Conservation (phyloP, 805 yeast genomes). For the Candida maltosa region DNA sequence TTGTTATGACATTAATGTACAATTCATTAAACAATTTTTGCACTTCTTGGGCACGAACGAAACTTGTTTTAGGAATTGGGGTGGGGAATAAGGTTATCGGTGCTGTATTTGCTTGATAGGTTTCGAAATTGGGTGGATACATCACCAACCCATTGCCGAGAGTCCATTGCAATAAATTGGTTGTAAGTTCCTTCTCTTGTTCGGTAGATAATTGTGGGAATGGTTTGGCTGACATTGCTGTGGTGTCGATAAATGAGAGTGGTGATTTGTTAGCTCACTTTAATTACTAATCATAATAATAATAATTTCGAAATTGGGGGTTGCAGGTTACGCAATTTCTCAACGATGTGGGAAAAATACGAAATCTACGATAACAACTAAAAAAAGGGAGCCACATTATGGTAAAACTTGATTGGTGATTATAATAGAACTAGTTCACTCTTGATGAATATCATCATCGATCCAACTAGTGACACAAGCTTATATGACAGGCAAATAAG, state of each 20-base stretch:
- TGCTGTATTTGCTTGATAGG: conserved; percentile 54
- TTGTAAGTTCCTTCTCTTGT: conserved; percentile 32
- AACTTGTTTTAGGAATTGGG: conserved; percentile 71
- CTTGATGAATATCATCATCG: no score
- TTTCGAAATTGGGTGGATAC: conserved; percentile 59
- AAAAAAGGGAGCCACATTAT: no score
- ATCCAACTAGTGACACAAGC: no score
- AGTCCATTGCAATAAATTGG: conserved; percentile 67
- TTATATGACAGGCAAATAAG: no score
- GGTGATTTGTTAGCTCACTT: background rate
- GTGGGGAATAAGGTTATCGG: conserved; percentile 92
- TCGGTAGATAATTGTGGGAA: conserved; percentile 29
- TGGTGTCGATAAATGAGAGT: background rate
- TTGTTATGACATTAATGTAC: conserved; percentile 65
- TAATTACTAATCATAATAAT: no score
- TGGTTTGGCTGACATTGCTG: conserved; percentile 15
- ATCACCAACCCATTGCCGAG: conserved; percentile 78
- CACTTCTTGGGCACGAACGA: conserved; percentile 61
- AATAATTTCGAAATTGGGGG: no score
- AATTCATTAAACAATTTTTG: conserved; percentile 70
- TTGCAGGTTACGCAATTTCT: no score
- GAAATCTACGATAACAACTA: no score
- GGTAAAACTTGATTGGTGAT: no score
- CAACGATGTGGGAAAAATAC: no score
- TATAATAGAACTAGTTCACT: no score